A percentile compares a stretch with the other conserved stretches of the same genome.
Conservation (phyloP, 352 stramenopile species). For the Phytophthora hibernalis region DNA sequence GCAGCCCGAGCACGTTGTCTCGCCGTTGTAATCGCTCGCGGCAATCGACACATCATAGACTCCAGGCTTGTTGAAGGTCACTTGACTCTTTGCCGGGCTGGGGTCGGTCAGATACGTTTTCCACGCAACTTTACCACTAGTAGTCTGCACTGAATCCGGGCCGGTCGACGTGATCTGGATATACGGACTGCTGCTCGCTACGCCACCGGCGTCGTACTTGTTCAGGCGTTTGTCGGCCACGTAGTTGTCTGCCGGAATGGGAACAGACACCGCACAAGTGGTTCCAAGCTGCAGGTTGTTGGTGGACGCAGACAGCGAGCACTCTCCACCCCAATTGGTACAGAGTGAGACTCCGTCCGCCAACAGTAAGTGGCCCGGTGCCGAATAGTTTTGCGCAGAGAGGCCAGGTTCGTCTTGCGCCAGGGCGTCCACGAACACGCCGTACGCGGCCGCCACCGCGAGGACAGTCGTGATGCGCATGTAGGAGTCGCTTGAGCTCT, state of each 20-base stretch:
- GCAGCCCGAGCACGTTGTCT: conserved; percentile 48
- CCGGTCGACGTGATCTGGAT: conserved; percentile 17
- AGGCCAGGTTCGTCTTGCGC: conserved; percentile 6
- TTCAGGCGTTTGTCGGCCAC: conserved; percentile 49
- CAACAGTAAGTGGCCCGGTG: background rate
- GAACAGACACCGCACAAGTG: conserved; percentile 17
- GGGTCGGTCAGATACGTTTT: conserved; percentile 41
- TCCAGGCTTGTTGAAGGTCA: conserved; percentile 44
- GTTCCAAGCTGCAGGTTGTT: conserved; percentile 14
- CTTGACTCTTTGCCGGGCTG: conserved; percentile 30
- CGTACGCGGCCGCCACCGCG: conserved; percentile 14
- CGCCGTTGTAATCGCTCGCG: conserved; percentile 46
- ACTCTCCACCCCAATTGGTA: background rate
- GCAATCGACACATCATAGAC: conserved; percentile 49
- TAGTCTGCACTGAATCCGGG: background rate
- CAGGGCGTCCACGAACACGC: conserved; percentile 12
- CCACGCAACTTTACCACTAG: conserved; percentile 37
- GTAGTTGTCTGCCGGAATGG: conserved; percentile 67
- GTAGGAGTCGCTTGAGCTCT: background rate
- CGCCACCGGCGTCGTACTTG: conserved; percentile 14
- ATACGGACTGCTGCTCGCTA: background rate
- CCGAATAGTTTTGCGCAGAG: background rate
- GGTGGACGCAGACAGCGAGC: background rate
- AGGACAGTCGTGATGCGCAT: conserved; percentile 31
- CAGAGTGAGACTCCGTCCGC: background rate